Base-by-base conservation (phyloP, 1,139 yeast species). In the Diutina ranongensis region DNA sequence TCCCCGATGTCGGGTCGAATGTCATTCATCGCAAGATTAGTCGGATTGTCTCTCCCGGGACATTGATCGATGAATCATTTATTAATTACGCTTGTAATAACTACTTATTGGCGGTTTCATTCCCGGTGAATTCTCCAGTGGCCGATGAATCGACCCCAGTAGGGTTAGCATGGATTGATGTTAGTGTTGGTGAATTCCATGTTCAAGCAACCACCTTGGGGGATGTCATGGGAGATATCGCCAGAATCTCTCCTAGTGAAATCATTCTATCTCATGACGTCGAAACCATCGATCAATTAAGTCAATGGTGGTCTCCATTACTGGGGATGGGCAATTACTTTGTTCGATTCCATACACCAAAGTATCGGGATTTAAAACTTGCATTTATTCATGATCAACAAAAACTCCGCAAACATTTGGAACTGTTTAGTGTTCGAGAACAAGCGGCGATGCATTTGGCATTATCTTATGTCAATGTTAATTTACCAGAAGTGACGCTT, bases 1-100 rank as follows among this genome's bases (percentile, higher is more conserved):
- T 66, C 48, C 62, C 68, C 1, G 42, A 38, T 16, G 54, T 61
- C 7, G 51, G 53, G 16, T 52, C 52, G 16, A 52, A 31, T 3
- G 16, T 28, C 18, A 31, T 80, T 36, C 78, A 74, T 46, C 67
- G 99, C 40, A 79, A 83, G 35, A 77, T 94, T 0, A 74, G 88
- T 4, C 68, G 97, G 44, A 78, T 89, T 7, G 77, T 92, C 1
- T 83, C 97, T 0, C 97, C 97, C 0, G 98, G 99, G 1, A 92
- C 97, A 0, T 72, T 92, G 45, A 75, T 89, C 12, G 96, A 87
- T 55, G 97, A 92, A 54, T 78, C 85, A 1, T 83, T 89, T 51
- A 67, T 92, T 54, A 83, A 88, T 55, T 78, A 77, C 49, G 77
- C 76, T 51, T 73, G 75, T 46, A 83, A 84, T 53, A 87, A 88